Base-by-base conservation (phyloP, 495 filamentous ascomycete species). In the Chaetomium tenue region DNA sequence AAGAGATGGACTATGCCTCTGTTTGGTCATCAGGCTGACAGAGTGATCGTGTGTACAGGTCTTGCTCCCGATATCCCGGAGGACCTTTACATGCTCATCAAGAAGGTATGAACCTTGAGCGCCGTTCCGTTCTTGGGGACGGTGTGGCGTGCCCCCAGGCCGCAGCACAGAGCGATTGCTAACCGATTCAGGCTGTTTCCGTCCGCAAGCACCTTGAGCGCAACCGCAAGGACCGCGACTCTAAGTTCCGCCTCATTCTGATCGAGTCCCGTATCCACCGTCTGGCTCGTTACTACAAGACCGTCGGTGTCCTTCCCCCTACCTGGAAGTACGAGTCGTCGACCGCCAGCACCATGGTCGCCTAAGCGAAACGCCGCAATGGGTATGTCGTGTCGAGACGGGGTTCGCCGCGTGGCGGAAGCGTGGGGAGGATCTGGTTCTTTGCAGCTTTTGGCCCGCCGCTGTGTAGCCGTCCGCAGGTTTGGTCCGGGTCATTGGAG, bases 161-260 rank as follows among this genome's bases (percentile, higher is more conserved):
- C 18, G 5, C 8, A 2, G 5, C 46, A 18, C 2, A 50, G 23
- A 11, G 20, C 20, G 7, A 37, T 53, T 58, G 47, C 58, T 63
- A 65, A 69, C 66, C 6, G n/a, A 26, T 64, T 53, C 39, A 92
- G 91, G 93, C 93, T 72, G 93, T 97, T 76, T 89, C 93, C 76
- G 94, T 99, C 83, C 94, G 95, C 82, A 99, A 99, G 91, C 95
- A 98, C 83, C 91, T 99, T 70, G 93, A 98, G 86, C 89, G 91
- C 81, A 99, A 99, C 87, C 92, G 94, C 80, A 99, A 99, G 87
- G 94, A 98, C 88, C 95, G 91, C 83, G 94, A 98, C 86, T 88
- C 87, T 86, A 98, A 98, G 86, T 97, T 98, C 90, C 92, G 93
- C 76, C 89, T 99, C 63, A 98, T 99, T 90, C 89, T 99, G 66